Conservation (phyloP, 2,329 filamentous ascomycete species). For the Cucurbitaria berberidis region DNA sequence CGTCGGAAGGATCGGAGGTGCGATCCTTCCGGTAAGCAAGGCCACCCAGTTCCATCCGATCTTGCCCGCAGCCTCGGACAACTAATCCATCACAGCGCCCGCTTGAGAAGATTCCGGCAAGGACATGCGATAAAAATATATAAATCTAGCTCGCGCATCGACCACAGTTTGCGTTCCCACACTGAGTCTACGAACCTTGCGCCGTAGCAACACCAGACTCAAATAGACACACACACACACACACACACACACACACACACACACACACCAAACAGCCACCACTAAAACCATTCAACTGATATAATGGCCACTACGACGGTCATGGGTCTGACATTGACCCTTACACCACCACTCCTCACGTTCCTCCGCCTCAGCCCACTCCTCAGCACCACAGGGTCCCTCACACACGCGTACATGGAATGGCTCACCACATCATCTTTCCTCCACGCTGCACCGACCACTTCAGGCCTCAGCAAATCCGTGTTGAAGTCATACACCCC, state of each 20-base stretch:
- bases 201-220: background rate
- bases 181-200: background rate
- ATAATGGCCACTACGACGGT: slow-evolving; percentile 6
- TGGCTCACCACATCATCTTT: slow-evolving; percentile 29
- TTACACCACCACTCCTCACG: slow-evolving; percentile 12
- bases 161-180: background rate
- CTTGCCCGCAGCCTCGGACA: background rate
- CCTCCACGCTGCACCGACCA: slow-evolving; percentile 14
- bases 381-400: slow-evolving; percentile 28
- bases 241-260: too few relatives aligned
- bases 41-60: background rate
- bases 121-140: too few relatives aligned
- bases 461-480: background rate
- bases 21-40: background rate
- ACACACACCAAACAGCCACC: background rate
- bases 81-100: background rate
- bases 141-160: too few relatives aligned
- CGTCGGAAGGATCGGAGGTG: background rate
- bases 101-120: too few relatives aligned
- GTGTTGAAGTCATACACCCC: slow-evolving; percentile 1
- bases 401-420: slow-evolving; percentile 39
- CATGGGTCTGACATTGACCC: slow-evolving; percentile 3
- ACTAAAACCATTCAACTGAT: background rate
- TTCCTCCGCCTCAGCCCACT: slow-evolving; percentile 32
- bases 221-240: too few relatives aligned